phyloP scores from a whole-genome alignment of 2,329 filamentous ascomycete species.

The Westerdykella aurantiaca region DNA sequence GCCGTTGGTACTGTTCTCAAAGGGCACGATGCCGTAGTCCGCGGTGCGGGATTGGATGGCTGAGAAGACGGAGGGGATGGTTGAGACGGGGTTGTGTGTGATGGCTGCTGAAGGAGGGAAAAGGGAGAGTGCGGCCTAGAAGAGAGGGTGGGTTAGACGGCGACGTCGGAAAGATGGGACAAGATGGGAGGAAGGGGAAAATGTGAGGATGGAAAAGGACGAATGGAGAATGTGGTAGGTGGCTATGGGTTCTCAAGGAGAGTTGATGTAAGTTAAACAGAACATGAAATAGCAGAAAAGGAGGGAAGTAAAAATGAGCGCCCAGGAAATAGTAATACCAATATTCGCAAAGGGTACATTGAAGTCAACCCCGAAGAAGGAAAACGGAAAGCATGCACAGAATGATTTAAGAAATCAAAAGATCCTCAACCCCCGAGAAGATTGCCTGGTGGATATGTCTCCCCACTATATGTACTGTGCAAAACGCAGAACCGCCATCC shows the following conservation, averaged over 20 bases:
- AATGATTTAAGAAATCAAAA: neutral
- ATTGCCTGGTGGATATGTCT: neutral
- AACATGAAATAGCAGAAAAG: neutral
- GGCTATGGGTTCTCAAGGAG: too few relatives aligned
- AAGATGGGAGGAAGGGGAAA: constrained; percentile 12
- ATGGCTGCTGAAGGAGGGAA: constrained; percentile 37
- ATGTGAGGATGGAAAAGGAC: neutral
- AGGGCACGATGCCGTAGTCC: constrained; percentile 76
- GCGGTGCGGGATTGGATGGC: constrained; percentile 63
- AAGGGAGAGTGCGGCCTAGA: constrained; percentile 50
- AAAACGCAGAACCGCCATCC: too few relatives aligned
- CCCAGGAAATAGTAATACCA: neutral
- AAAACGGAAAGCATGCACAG: neutral
- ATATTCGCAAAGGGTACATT: neutral
- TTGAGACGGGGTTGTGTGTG: constrained; percentile 36
- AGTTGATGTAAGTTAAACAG: neutral
- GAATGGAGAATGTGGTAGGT: too few relatives aligned
- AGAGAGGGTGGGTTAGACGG: neutral
- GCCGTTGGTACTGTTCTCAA: constrained; percentile 95
- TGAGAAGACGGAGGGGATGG: constrained; percentile 67
- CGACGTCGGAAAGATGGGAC: neutral
- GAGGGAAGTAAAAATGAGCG: neutral
- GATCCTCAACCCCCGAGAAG: neutral
- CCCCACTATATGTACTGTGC: neutral
- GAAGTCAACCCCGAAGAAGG: neutral